Base-by-base conservation (phyloP, 768 basidiomycete species). In the Boletellus sp. region DNA sequence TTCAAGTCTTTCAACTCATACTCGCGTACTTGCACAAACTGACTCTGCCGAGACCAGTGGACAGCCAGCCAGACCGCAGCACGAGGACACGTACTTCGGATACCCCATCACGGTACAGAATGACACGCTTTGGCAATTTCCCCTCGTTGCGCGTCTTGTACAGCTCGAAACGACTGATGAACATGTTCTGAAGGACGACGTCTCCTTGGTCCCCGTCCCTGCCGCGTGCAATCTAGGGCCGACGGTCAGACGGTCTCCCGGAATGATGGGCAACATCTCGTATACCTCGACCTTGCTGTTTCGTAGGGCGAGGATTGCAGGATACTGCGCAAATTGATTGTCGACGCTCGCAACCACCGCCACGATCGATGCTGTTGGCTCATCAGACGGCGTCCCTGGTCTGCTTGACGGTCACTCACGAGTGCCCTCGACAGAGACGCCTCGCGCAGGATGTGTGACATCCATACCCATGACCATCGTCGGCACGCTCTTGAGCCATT, bases 371-470 rank as follows among this genome's bases (percentile, higher is more conserved):
- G 80, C 68, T 68, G 32, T 22, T 35, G 9, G 1, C 47, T 6
- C 2, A 23, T 61, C 50, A 52, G n/a, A 16, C 36, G 15, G 1
- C 37, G n/a, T 8, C 9, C 19, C 7, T 17, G 10, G 10, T 6
- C n/a, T 22, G 13, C 3, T 16, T 36, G 11, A 31, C 38, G 33
- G 19, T 33, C 26, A 16, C 68, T 54, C 32, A 62, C 66, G 76
- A 3, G 77, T 73, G 31, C 78, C 77, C 35, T 63, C 69, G 51
- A 78, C 73, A 47, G 84, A 84, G 1, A 79, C 77, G 5, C 80
- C 81, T 8, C 81, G 83, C 6, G 87, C 42, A 2, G 61, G 87
- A 67, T 92, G 90, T 0, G 87, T 90, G 24, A 88, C 86, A 28
- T 80, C 79, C 71, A 78, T 75, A 22, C 80, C 80, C 19, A 80